Evolutionary conservation across 2,329 filamentous ascomycete species (phyloP).

Genomic region (Trichoderma aggressivum): DNA sequence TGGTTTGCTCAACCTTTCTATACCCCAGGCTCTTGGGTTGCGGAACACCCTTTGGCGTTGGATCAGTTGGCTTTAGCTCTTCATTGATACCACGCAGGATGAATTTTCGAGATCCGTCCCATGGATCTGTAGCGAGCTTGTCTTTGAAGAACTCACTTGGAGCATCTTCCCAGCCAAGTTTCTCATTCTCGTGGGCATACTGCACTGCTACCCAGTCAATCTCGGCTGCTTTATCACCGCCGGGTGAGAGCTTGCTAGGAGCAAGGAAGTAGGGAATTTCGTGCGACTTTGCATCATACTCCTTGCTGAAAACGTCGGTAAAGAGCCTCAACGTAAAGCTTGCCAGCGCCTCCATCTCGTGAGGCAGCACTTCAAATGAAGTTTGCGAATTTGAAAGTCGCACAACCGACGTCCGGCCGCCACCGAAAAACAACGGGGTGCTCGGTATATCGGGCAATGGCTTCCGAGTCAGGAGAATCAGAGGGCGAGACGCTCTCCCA

Average conservation of each 20-base stretch:
- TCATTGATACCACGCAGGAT: constrained; percentile 51
- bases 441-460: constrained; percentile 60
- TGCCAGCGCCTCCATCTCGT: constrained; percentile 55
- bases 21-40: constrained; percentile 44
- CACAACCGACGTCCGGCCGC: constrained; percentile 57
- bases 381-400: constrained; percentile 43
- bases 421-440: constrained; percentile 71
- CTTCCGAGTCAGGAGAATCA: constrained; percentile 69
- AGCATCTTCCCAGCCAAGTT: constrained; percentile 40
- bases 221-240: background rate
- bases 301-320: constrained; percentile 84
- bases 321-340: constrained; percentile 74
- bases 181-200: constrained; percentile 33
- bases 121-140: constrained; percentile 56
- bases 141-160: constrained; percentile 49
- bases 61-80: constrained; percentile 61
- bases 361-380: constrained; percentile 42
- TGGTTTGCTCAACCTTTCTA: constrained; percentile 49
- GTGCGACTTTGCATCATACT: constrained; percentile 60
- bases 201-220: constrained; percentile 63
- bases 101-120: constrained; percentile 62
- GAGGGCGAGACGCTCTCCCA: constrained; percentile 55
- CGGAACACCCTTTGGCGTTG: constrained; percentile 56
- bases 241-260: constrained; percentile 42
- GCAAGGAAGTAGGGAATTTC: constrained; percentile 82